Base-by-base conservation (phyloP, 2,329 filamentous ascomycete species). In the Incumbomyces delicatus region DNA sequence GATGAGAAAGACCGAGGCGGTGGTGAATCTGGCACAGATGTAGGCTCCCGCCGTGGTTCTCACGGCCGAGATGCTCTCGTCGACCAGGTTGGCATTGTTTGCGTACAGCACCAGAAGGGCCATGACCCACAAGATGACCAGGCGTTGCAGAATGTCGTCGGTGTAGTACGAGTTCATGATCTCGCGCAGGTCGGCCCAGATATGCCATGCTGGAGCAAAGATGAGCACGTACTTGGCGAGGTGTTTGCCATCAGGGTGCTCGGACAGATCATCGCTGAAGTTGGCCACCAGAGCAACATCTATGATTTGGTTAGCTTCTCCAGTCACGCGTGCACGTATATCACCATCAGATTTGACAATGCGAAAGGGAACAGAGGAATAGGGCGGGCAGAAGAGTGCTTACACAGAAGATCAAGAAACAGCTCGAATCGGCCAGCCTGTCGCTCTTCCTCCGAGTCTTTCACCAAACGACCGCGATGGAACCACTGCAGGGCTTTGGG, bases 101-200 rank as follows among this genome's bases (percentile, higher is more conserved):
- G 63, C 63, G 52, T 73, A 73, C 13, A 74, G 62, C 3, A 74
- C 66, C 13, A 74, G 59, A 4, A 71, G 55, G 2, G 70, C 67
- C 71, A 74, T 74, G 46, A 74, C 63, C 69, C 70, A 73, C n/a
- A 73, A 62, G 44, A 73, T 69, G 20, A 70, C 55, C 27, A 71
- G 54, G 6, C 71, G 67, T 53, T 74, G 71, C 1, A 65, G 50
- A 16, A 74, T 54, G 51, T 74, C 72, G 50, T 74, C 71, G 44
- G 69, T 73, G 57, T 74, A 73, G 58, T 71, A 74, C 6, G 68
- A 70, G 57, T 74, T 74, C 69, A 74, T 73, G 47, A 73, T 60
- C 57, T 73, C 71, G 50, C 70, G 67, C 14, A 73, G 60, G 50
- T 74, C 71, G 34, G 62, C 65, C 71, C 71, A 74, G 41, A 73